Percentiles rank a stretch among this genome's conserved stretches.
Evolutionary conservation across 139 green algal genomes (phyloP).

Genomic region (Tetradesmus obliquus): DNA sequence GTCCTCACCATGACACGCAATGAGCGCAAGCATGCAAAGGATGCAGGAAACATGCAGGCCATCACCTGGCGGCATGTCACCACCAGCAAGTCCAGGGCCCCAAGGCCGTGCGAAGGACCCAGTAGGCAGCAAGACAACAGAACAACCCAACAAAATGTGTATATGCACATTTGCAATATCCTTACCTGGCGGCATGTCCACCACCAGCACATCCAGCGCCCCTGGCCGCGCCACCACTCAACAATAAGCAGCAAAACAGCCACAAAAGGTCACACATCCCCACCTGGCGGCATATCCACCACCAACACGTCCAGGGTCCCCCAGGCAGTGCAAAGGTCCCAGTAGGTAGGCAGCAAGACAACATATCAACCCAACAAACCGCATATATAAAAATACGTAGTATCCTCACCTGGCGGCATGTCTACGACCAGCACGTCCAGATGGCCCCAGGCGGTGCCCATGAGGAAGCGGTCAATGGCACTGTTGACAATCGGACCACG

Average conservation of each 20-base stretch:
- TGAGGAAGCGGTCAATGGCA: conserved; percentile 88
- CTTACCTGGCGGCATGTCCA: conserved; percentile 94
- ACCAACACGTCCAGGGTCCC: conserved; percentile 87
- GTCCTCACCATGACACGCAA: no score
- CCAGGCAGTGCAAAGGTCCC: conserved; percentile 63
- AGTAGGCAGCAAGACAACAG: background rate
- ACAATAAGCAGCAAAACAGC: background rate
- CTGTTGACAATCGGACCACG: conserved; percentile 93
- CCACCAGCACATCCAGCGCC: conserved; percentile 89
- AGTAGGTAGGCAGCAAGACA: background rate
- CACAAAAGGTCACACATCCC: background rate
- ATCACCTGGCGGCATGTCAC: conserved; percentile 93
- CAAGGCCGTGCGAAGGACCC: conserved; percentile 63
- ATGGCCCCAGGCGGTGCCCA: conserved; percentile 80
- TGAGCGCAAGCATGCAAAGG: no score
- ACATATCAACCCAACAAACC: background rate
- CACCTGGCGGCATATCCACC: conserved; percentile 95
- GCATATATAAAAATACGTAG: background rate
- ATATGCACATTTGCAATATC: background rate
- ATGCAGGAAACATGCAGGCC: no score
- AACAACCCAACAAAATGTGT: background rate
- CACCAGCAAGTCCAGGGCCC: conserved; percentile 88
- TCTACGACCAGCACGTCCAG: conserved; percentile 95
- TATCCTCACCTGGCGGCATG: conserved; percentile 87
- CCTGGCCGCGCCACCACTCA: conserved; percentile 75